Conservation (phyloP, 2,329 filamentous ascomycete species). For the Aschersonia sp. region DNA sequence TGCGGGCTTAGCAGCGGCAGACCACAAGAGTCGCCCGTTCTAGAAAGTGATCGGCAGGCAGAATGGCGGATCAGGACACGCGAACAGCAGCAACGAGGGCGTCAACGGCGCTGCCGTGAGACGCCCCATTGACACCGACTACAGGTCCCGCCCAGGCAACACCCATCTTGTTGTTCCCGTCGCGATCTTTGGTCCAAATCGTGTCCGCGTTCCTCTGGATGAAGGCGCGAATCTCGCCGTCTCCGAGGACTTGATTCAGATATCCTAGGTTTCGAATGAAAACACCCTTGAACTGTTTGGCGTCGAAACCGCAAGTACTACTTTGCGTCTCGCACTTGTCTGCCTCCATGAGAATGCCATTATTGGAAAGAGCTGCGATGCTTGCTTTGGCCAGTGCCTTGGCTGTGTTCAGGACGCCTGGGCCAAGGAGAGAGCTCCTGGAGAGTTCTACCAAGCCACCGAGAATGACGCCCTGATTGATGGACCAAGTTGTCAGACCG, state of each 20-base stretch:
- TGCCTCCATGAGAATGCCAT: conserved; percentile 29
- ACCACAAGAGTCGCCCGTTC: not conserved
- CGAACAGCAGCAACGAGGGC: conserved; percentile 46
- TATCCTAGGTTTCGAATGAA: conserved; percentile 50
- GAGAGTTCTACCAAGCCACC: conserved; percentile 38
- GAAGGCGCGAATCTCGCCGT: conserved; percentile 33
- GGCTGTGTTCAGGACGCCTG: conserved; percentile 25
- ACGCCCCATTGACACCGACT: conserved; percentile 33
- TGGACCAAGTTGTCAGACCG: conserved; percentile 34
- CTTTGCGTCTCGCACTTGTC: conserved; percentile 18
- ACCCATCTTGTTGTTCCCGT: conserved; percentile 36
- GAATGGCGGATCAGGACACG: conserved; percentile 12
- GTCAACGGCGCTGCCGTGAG: conserved; percentile 53
- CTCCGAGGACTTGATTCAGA: conserved; percentile 35
- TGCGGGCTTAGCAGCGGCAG: too few relatives aligned
- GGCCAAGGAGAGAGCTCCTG: conserved; percentile 23
- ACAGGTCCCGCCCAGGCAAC: conserved; percentile 52
- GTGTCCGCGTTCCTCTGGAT: conserved; percentile 47
- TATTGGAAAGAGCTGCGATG: conserved; percentile 28
- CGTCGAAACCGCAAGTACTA: conserved; percentile 29
- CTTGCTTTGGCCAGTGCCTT: conserved; percentile 36
- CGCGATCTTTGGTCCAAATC: conserved; percentile 47
- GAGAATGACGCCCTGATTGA: conserved; percentile 44
- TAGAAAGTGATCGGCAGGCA: not conserved
- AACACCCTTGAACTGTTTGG: conserved; percentile 57